A percentile compares a stretch with the other conserved stretches of the same genome.
Evolutionary conservation across 768 basidiomycete species (phyloP).

Genomic region (Roridomyces roridus): DNA sequence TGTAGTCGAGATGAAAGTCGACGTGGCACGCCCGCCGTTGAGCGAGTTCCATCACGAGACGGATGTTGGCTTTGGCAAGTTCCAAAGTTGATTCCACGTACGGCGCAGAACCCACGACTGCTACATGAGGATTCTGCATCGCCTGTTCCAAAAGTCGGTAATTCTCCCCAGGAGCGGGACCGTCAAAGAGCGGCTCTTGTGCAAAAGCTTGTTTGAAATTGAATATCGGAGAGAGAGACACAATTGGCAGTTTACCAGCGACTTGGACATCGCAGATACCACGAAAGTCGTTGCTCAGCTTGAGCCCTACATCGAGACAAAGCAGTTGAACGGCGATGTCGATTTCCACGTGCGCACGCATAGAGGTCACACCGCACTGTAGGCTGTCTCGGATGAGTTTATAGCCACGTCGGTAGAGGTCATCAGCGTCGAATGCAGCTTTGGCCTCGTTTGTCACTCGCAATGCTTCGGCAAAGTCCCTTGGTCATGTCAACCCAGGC

Average conservation of each 20-base stretch:
- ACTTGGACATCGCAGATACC: slow-evolving; percentile 62
- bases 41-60: slow-evolving; percentile 56
- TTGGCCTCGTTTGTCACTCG: slow-evolving; percentile 58
- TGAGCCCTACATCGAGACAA: slow-evolving; percentile 60
- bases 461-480: slow-evolving; percentile 64
- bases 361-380: slow-evolving; percentile 65
- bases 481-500: slow-evolving; percentile 24
- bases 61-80: slow-evolving; percentile 60
- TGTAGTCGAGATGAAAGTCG: slow-evolving; percentile 76
- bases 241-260: slow-evolving; percentile 45
- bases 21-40: slow-evolving; percentile 44
- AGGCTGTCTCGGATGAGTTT: slow-evolving; percentile 63
- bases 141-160: slow-evolving; percentile 51
- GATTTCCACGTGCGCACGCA: slow-evolving; percentile 74
- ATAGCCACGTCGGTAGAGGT: slow-evolving; percentile 58
- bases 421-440: slow-evolving; percentile 48
- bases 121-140: slow-evolving; percentile 44
- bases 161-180: slow-evolving; percentile 48
- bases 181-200: slow-evolving; percentile 61
- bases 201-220: slow-evolving; percentile 54
- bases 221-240: neutral
- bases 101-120: slow-evolving; percentile 67
- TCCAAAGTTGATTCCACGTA: slow-evolving; percentile 61
- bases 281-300: slow-evolving; percentile 50
- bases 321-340: slow-evolving; percentile 57